Base-by-base conservation (phyloP, 805 yeast genomes). In the Lipomyces mesembrius region DNA sequence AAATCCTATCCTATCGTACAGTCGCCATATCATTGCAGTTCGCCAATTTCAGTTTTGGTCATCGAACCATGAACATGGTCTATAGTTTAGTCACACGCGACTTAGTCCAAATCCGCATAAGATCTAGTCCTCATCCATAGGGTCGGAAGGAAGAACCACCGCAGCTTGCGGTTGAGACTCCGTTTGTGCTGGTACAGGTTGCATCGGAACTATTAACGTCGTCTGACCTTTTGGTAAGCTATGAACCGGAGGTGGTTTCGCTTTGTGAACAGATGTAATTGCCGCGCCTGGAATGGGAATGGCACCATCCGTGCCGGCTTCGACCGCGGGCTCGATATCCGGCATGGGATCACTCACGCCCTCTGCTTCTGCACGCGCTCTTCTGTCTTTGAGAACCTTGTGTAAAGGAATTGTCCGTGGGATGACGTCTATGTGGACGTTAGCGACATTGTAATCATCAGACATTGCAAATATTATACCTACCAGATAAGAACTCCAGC, bases 401-500 rank as follows among this genome's bases (percentile, higher is more conserved):
- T 57, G 46, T 22, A 70, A 63, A 51, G 72, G 61, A 14, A 70
- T 65, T 32, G 72, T 66, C 14, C 63, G 63, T 20, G 73, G 73
- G 29, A 70, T 61, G 14, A 71, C 68, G 32, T 71, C 73, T 66
- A 58, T 29, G n/a, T 5, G 39, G 29, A 20, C 22, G 20, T 51
- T 7, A 34, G 55, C 17, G 22, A 64, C n/a, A 34, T 17, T 64
- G 32, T 5, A 27, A 17, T n/a, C 25, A 22, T 14, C 54, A 12
- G 49, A 43, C 2, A n/a, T 7, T 43, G 20, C 20, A 43, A n/a
- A 43, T 2, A 7, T 35, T 43, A 43, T 25, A 52, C 67, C 9
- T 63, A 63, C 72, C 72, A 17, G 67, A 63, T 25, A 72, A 57
- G 52, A 72, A 72, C 57, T 63, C 70, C 9, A 72, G 68, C 35